Conservation (phyloP, 1,284 basidiomycete genomes). For the Porogramme epimiltina region DNA sequence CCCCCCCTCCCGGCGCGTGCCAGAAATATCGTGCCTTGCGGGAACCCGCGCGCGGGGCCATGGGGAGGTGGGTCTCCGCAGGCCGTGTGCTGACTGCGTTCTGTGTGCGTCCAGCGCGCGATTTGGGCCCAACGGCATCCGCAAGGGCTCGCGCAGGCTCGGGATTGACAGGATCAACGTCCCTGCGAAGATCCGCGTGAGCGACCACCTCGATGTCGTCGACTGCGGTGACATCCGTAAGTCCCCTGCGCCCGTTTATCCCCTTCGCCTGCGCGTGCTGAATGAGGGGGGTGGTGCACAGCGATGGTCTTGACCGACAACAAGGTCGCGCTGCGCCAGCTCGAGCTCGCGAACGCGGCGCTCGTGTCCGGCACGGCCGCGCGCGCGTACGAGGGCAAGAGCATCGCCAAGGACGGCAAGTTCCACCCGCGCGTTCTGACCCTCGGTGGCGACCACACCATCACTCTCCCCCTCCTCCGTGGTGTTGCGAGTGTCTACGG, state of each 20-base stretch:
- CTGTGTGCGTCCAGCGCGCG: constrained; percentile 27
- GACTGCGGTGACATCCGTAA: constrained; percentile 41
- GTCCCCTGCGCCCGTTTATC: constrained; percentile 8
- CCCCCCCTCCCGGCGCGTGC: too few species aligned
- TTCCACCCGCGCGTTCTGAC: constrained; percentile 40
- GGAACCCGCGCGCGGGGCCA: neutral
- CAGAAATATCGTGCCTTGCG: too few species aligned
- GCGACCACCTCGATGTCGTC: constrained; percentile 33
- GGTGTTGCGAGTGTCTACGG: constrained; percentile 39
- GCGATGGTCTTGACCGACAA: constrained; percentile 37
- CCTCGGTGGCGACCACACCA: constrained; percentile 43
- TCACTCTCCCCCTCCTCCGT: constrained; percentile 40
- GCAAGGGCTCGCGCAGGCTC: constrained; percentile 36
- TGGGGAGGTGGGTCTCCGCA: neutral
- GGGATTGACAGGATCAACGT: constrained; percentile 35
- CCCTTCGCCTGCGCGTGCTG: neutral
- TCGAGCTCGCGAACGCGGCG: constrained; percentile 34
- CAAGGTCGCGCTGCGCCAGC: constrained; percentile 37
- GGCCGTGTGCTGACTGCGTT: neutral
- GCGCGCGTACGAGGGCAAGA: constrained; percentile 26
- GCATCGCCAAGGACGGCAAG: constrained; percentile 36
- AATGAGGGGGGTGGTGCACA: constrained; percentile 3
- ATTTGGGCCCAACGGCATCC: constrained; percentile 41
- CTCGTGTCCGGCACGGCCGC: constrained; percentile 27
- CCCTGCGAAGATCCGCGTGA: constrained; percentile 31